Evolutionary conservation across 2,329 filamentous ascomycete genomes (phyloP).

Genomic region (Fusarium foetens): DNA sequence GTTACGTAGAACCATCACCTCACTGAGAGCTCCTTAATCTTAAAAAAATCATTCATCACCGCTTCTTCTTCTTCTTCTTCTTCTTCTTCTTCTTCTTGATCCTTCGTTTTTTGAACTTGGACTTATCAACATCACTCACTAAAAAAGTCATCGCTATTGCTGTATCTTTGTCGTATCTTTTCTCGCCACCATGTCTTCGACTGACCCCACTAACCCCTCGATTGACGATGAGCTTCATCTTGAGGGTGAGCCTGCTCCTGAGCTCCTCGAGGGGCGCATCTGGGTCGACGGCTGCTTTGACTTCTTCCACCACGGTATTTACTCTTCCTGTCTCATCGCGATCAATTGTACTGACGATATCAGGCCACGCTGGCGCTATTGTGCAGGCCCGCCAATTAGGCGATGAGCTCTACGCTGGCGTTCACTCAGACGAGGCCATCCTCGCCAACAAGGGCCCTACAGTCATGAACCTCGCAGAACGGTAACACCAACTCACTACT

Average conservation of each 20-base stretch:
- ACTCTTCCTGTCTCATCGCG: accelerated
- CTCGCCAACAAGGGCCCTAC: constrained; percentile 97
- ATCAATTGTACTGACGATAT: neutral
- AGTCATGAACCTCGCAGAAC: constrained; percentile 93
- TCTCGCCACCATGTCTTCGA: constrained; percentile 31
- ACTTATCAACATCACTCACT: neutral
- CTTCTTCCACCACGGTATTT: constrained; percentile 92
- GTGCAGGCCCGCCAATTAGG: constrained; percentile 94
- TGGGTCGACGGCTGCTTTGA: constrained; percentile 99
- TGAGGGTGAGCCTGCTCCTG: constrained; percentile 61
- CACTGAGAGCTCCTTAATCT: constrained; percentile 10
- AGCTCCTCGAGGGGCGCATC: constrained; percentile 76
- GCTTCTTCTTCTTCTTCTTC: neutral
- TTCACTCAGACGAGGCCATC: constrained; percentile 96
- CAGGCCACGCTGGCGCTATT: constrained; percentile 95
- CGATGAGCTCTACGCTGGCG: constrained; percentile 86
- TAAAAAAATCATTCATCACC: constrained; percentile 10
- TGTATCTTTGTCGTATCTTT: neutral
- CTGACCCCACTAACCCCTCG: constrained; percentile 39
- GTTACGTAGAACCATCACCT: constrained; percentile 13
- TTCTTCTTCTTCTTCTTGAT: neutral
- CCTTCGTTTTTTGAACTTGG: neutral
- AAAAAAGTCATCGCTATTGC: neutral
- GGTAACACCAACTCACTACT: constrained; percentile 57
- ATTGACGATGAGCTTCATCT: constrained; percentile 42